phyloP scores from a whole-genome alignment of 2,329 filamentous ascomycete species.

The Venturia aucupariae region DNA sequence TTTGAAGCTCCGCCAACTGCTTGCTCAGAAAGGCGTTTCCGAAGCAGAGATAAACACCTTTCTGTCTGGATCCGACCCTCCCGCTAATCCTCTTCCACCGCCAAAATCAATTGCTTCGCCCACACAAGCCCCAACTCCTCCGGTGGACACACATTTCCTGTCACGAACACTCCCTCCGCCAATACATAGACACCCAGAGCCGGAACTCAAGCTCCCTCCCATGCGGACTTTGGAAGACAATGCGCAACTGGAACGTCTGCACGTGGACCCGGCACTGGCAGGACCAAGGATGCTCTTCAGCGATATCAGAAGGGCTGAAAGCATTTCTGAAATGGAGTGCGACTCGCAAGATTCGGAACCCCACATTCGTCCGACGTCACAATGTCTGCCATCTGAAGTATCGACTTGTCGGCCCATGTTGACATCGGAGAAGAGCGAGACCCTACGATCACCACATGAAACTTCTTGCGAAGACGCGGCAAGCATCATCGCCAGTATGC shows the following conservation, averaged over 20 bases:
- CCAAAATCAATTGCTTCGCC: conserved; percentile 1
- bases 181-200: background rate
- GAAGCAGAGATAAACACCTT: conserved; percentile 5
- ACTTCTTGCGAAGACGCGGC: conserved; percentile 14
- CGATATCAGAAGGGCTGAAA: background rate
- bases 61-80: background rate
- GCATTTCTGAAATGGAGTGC: background rate
- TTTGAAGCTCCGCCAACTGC: conserved; percentile 34
- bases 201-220: background rate
- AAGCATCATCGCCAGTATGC: conserved; percentile 12
- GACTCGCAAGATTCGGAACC: conserved; percentile 6
- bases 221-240: background rate
- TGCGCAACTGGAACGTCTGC: background rate
- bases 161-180: background rate
- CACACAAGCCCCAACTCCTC: background rate
- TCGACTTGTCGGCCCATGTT: background rate
- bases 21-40: conserved; percentile 19
- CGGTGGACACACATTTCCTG: background rate
- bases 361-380: conserved; percentile 3
- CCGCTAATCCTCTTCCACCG: background rate
- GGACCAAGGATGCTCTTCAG: background rate
- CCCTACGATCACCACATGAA: background rate
- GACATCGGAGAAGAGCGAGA: background rate
- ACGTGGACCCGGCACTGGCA: background rate
- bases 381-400: background rate